Percentiles rank a stretch among this genome's conserved stretches.
These are phyloP conservation scores for Lecanicillium sp. DNA, from an alignment of 2,329 filamentous ascomycete species.

Conservation along the genomic window DNA sequence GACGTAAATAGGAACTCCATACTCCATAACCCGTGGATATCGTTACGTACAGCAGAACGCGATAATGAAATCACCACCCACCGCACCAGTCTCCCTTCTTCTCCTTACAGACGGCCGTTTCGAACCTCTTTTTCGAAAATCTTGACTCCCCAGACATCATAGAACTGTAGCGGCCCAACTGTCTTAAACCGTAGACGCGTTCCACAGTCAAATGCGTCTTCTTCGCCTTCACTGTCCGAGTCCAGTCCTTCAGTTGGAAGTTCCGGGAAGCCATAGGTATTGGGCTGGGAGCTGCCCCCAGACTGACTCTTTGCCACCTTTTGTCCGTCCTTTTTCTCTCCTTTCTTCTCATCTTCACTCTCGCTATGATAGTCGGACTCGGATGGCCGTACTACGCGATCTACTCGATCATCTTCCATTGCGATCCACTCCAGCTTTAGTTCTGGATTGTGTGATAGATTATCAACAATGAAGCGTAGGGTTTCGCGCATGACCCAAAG, in stretches of 20 bases:
- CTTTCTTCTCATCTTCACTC: slow-evolving; percentile 14
- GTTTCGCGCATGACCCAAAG: slow-evolving; percentile 49
- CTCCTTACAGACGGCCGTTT: slow-evolving; percentile 20
- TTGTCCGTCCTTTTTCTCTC: slow-evolving; percentile 12
- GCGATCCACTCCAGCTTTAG: slow-evolving; percentile 52
- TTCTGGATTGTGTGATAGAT: slow-evolving; percentile 43
- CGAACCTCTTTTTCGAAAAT: slow-evolving; percentile 53
- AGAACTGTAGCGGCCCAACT: slow-evolving; percentile 27
- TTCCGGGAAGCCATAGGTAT: slow-evolving; percentile 18
- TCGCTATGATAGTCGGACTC: slow-evolving; percentile 21
- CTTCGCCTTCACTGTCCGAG: slow-evolving; percentile 26
- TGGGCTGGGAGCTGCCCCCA: slow-evolving; percentile 26
- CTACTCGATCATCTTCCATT: slow-evolving; percentile 41
- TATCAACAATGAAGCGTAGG: slow-evolving; percentile 50
- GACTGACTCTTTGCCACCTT: slow-evolving; percentile 13
- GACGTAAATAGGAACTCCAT: too few species aligned
- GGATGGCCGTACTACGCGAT: slow-evolving; percentile 37
- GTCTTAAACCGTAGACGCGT: slow-evolving; percentile 26
- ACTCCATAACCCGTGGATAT: too few species aligned
- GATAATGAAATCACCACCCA: too few species aligned
- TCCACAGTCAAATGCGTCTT: slow-evolving; percentile 20
- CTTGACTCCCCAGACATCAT: slow-evolving; percentile 36
- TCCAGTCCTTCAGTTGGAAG: slow-evolving; percentile 19
- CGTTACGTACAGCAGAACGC: not conserved
- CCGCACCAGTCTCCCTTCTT: too few species aligned